These are phyloP conservation scores for Fomitopsis schrenkii DNA, from an alignment of 1,284 basidiomycete genomes.

Conservation along the genomic window DNA sequence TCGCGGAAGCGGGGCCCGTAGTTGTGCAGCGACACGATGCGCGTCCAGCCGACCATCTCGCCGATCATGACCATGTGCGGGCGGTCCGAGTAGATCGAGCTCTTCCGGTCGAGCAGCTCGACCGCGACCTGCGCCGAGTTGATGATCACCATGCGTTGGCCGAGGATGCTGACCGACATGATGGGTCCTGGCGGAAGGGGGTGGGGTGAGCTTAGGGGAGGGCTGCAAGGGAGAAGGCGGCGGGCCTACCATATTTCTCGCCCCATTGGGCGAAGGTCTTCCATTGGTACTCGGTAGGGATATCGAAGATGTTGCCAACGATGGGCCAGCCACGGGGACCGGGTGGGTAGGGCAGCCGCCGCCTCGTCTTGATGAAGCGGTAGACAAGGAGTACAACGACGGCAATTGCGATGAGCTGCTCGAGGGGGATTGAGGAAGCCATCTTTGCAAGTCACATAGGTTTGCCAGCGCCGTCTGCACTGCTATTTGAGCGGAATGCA, in stretches of 20 bases:
- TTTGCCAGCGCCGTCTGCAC: neutral
- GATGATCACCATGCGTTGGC: slow-evolving; percentile 57
- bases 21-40: slow-evolving; percentile 54
- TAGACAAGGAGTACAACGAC: slow-evolving; percentile 5
- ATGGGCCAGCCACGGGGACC: slow-evolving; percentile 18
- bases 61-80: slow-evolving; percentile 36
- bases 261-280: slow-evolving; percentile 53
- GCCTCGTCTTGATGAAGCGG: slow-evolving; percentile 22
- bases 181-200: slow-evolving; percentile 44
- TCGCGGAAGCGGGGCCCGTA: slow-evolving; percentile 62
- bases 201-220: neutral
- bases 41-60: slow-evolving; percentile 66
- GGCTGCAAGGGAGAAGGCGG: too few relatives aligned
- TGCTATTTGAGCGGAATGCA: neutral
- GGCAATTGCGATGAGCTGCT: neutral
- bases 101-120: slow-evolving; percentile 66
- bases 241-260: slow-evolving; percentile 25
- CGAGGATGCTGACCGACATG: slow-evolving; percentile 51
- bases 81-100: slow-evolving; percentile 67
- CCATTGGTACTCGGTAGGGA: slow-evolving; percentile 36
- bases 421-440: slow-evolving; percentile 11
- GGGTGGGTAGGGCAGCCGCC: slow-evolving; percentile 10
- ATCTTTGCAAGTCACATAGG: slow-evolving; percentile 12
- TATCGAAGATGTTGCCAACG: slow-evolving; percentile 18
- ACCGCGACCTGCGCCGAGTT: slow-evolving; percentile 50